Base-by-base conservation (phyloP, 805 yeast species). In the Ogataea pini region DNA sequence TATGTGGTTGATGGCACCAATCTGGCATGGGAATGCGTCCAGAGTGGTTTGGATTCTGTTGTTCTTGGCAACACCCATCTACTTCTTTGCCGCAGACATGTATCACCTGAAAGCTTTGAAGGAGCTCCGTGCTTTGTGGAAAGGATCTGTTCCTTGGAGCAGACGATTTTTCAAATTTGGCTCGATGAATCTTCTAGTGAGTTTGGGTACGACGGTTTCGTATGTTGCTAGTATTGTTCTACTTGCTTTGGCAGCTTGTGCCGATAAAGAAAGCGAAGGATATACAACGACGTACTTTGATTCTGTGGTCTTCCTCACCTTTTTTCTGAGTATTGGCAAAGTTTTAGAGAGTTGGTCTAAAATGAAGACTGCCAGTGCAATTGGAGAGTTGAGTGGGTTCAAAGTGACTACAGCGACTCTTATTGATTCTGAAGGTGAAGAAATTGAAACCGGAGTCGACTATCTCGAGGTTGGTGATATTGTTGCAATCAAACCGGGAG, bases 171-270 rank as follows among this genome's bases (percentile, higher is more conserved):
- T 86, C 52, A 76, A 76, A 56, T 86, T 86, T 64, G 95, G 95
- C 2, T 83, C 90, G 2, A 86, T 86, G 92, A 85, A 78, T 60
- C 62, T 86, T 52, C 73, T 86, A 54, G 82, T 86, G 84, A 75
- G 80, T 42, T 65, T 86, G 41, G 94, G 94, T 9, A 86, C 92
- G 0, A 68, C 86, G 0, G 81, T 86, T 18, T 80, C 92, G 1
- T 86, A 85, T 61, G 74, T 83, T 62, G 78, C 89, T 4, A 82
- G 89, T 59, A 73, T 86, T 34, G 82, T 77, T 0, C 65, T 84
- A 37, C 64, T 86, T 10, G 72, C 64, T 3, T 60, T 79, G 29
- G 75, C 78, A 33, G 77, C 83, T 0, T 52, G 55, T 13, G 36
- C 65, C 4, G 33, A 45, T 3, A 57, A 49, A 37, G 47, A 51